phyloP scores from a whole-genome alignment of 78 protist genomes.

The Dictyostelium citrinum region DNA sequence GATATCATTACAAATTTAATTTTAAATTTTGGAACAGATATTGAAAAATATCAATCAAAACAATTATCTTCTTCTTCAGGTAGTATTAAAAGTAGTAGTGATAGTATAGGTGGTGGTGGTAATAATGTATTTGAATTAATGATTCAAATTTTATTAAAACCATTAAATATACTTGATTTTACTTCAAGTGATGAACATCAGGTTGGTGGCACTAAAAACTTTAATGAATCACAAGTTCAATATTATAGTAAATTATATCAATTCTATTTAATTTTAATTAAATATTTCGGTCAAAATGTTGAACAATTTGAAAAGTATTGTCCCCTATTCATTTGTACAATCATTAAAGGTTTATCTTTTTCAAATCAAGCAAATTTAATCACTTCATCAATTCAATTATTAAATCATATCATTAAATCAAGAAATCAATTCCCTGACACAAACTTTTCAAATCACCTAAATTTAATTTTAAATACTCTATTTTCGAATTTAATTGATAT shows the following conservation, averaged over 20 bases:
- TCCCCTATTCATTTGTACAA: slow-evolving; percentile 20
- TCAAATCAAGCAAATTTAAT: slow-evolving; percentile 17
- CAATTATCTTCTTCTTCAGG: neutral
- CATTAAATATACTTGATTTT: neutral
- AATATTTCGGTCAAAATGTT: neutral
- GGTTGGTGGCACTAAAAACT: neutral
- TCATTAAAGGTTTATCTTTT: neutral
- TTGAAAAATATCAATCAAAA: slow-evolving; percentile 10
- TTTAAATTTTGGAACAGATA: slow-evolving; percentile 12
- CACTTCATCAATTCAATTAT: slow-evolving; percentile 34
- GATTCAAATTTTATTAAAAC: slow-evolving; percentile 42
- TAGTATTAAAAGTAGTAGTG: neutral
- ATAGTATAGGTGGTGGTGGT: neutral
- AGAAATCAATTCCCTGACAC: neutral
- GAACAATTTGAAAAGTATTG: neutral
- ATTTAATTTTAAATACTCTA: neutral
- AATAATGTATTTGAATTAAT: slow-evolving; percentile 7
- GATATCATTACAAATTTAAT: slow-evolving; percentile 27
- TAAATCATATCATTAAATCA: neutral
- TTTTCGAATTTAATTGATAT: slow-evolving; percentile 4
- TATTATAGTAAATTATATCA: slow-evolving; percentile 18
- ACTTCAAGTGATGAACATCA: too few species aligned
- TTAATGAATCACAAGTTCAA: neutral
- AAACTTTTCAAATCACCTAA: neutral
- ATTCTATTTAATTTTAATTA: slow-evolving; percentile 6